Base-by-base conservation (phyloP, 768 basidiomycete species). In the Naganishia vaughanmartiniae region DNA sequence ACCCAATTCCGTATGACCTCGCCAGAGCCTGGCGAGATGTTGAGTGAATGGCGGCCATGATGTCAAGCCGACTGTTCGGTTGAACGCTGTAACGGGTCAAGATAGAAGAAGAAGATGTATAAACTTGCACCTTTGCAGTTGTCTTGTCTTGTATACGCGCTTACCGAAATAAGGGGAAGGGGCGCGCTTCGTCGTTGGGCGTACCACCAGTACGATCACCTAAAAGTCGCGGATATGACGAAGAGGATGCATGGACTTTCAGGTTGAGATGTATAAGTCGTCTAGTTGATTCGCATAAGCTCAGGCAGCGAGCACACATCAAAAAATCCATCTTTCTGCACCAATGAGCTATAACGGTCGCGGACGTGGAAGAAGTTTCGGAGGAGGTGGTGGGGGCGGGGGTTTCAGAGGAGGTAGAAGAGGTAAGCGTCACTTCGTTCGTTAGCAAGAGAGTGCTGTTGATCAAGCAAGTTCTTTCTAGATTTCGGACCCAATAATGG, bases 351-450 rank as follows among this genome's bases (percentile, higher is more conserved):
- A 58, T 39, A 60, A 75, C 69, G 53, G 74, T 10, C 54, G 66
- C 36, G 70, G 74, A 34, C 72, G 71, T 58, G 75, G 76, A 24
- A 69, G 71, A 54, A 72, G 72, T 28, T 73, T 67, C 55, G 60
- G 74, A 42, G 70, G 74, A 17, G 72, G 70, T 1, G 74, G 72
- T 5, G 66, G 74, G n/a, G 69, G 72, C 14, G 72, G 76, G 36
- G 71, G 71, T n/a, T 73, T 71, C 68, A 51, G 66, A 63, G 72
- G 79, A 71, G 72, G 79, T 66, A 56, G 76, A 57, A 63, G 73
- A 73, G 74, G 70, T 69, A 17, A 55, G 69, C 26, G 46, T 31
- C 36, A 51, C 21, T 51, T 46, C 17, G 17, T 7, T 42, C 28
- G 21, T 42, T 45, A 11, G 12, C 24, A 24, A 14, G 17, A n/a